Base-by-base conservation (phyloP, 495 filamentous ascomycete genomes). In the Lichenothelia convexa region DNA sequence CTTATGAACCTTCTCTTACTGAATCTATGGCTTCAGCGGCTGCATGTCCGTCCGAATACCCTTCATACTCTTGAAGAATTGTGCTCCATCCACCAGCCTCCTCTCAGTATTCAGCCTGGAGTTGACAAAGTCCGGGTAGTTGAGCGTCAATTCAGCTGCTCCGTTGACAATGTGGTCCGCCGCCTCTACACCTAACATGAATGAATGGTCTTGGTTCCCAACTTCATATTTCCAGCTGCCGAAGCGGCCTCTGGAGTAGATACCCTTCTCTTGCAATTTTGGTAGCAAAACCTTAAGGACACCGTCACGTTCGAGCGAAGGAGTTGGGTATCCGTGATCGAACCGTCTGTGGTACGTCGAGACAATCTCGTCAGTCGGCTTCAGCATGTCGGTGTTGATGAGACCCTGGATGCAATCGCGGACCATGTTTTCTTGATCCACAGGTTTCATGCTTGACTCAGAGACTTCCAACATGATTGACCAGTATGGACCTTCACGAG, bases 41-140 rank as follows among this genome's bases (percentile, higher is more conserved):
- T 38, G 32, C 18, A 30, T 40, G 16, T 34, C 38, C 16, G 22
- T 23, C 18, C 47, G 39, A 22, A 51, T 51, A 7, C 50, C 53
- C 56, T 58, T 54, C 45, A 59, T 64, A 59, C 64, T 68, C 43
- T 59, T 60, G 42, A 75, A 77, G 38, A 61, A 49, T 57, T 78
- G 74, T 41, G 71, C 71, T 43, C 78, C 76, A 45, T 93, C 85
- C 21, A 79, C 67, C 44, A 97, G 70, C 36, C 86, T 68, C 45
- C 89, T 70, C 72, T 97, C 89, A 6, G 63, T 73, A 64, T 97
- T 97, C 50, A 76, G 60, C 47, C 89, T 68, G 35, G 70, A 64
- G 63, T 99, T 99, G 63, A 99, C 87, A 56, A 95, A 94, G 62
- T 99, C 91, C 31, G 91, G 91, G 62, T 95, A 92, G 68, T 99